Conservation (phyloP, 1,139 yeast species). For the Sugiyamaella xylanicola region DNA sequence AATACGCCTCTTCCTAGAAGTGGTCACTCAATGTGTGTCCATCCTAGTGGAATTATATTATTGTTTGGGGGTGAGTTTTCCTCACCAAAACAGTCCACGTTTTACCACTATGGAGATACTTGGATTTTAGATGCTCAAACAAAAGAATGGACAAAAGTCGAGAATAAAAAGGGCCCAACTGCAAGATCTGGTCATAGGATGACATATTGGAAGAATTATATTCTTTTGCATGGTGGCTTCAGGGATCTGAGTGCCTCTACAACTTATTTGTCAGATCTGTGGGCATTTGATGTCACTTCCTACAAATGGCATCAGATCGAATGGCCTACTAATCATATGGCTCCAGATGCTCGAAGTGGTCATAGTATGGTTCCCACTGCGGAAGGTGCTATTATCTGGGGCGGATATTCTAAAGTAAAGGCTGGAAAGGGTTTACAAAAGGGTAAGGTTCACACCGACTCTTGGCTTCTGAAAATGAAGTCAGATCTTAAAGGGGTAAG, state of each 20-base stretch:
- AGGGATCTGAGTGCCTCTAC: conserved; percentile 85
- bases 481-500: conserved; percentile 75
- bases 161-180: conserved; percentile 71
- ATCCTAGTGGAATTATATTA: conserved; percentile 82
- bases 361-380: conserved; percentile 81
- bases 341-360: conserved; percentile 93
- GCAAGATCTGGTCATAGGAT: conserved; percentile 93
- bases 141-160: conserved; percentile 90
- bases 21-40: conserved; percentile 92
- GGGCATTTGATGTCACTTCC: conserved; percentile 89
- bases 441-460: conserved; percentile 87
- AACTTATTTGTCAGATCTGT: conserved; percentile 78
- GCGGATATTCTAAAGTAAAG: conserved; percentile 93
- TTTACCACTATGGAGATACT: conserved; percentile 94
- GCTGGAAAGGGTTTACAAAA: conserved; percentile 87
- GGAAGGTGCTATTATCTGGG: conserved; percentile 86
- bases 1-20: conserved; percentile 92
- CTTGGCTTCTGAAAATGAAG: conserved; percentile 89
- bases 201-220: conserved; percentile 87
- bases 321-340: conserved; percentile 75
- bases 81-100: conserved; percentile 92
- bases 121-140: conserved; percentile 85
- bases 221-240: conserved; percentile 88
- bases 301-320: conserved; percentile 92
- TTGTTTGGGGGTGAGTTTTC: conserved; percentile 97